A percentile compares a stretch with the other conserved stretches of the same genome.
Conservation (phyloP, 1,284 basidiomycete genomes). For the Rhizoctonia solani region DNA sequence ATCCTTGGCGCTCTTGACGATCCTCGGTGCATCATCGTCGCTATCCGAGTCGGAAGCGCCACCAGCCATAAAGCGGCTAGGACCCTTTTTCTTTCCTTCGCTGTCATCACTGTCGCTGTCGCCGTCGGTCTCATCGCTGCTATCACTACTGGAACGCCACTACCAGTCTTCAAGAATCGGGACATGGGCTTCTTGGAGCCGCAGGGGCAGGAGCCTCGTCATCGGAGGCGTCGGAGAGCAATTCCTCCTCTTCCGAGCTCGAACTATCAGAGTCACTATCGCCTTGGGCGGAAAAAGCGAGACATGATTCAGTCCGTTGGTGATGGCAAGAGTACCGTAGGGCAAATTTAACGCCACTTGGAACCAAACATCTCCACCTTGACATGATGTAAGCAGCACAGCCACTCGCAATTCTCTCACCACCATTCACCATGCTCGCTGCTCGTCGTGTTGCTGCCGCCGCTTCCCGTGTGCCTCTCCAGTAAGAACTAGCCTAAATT, state of each 20-base stretch:
- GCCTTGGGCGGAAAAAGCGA: slow-evolving; percentile 71
- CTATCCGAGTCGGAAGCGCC: slow-evolving; percentile 66
- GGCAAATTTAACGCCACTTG: slow-evolving; percentile 32
- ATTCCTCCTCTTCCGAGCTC: slow-evolving; percentile 76
- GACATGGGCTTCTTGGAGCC: slow-evolving; percentile 62
- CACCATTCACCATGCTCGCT: slow-evolving; percentile 20
- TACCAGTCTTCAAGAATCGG: slow-evolving; percentile 62
- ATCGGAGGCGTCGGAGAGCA: slow-evolving; percentile 67
- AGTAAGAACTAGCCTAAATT: neutral
- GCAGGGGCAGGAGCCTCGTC: slow-evolving; percentile 48
- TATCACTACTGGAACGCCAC: slow-evolving; percentile 54
- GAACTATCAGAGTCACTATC: slow-evolving; percentile 81
- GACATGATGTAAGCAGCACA: slow-evolving; percentile 6
- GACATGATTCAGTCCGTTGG: slow-evolving; percentile 60
- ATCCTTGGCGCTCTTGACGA: slow-evolving; percentile 85
- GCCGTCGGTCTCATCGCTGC: slow-evolving; percentile 47
- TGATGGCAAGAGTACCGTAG: neutral
- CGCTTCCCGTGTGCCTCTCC: slow-evolving; percentile 8
- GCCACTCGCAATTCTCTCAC: slow-evolving; percentile 31
- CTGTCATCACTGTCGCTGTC: slow-evolving; percentile 46
- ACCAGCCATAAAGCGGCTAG: slow-evolving; percentile 50
- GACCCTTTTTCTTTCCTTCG: slow-evolving; percentile 50
- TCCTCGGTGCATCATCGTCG: slow-evolving; percentile 66
- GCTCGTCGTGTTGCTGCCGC: slow-evolving; percentile 14
- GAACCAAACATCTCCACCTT: slow-evolving; percentile 5